Percentiles rank a stretch among this genome's conserved stretches.
Conservation (phyloP, 176 grass and related monocot genomes). For the Carex littledalei region DNA sequence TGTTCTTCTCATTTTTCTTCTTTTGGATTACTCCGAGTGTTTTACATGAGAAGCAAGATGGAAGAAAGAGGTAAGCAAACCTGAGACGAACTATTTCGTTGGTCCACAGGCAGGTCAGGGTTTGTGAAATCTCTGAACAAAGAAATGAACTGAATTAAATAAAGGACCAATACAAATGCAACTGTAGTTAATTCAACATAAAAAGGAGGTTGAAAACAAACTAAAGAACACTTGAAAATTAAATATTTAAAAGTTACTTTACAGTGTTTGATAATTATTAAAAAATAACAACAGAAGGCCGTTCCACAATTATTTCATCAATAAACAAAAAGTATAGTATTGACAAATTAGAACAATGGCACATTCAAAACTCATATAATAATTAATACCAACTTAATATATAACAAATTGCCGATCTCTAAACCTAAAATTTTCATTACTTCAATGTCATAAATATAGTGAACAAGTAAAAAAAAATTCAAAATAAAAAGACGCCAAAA, state of each 20-base stretch:
- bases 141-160: conserved; percentile 5
- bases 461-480: background rate
- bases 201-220: background rate
- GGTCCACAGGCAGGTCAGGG: conserved; percentile 83
- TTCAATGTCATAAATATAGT: background rate
- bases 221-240: background rate
- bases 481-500: background rate
- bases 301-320: background rate
- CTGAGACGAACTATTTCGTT: conserved; percentile 63
- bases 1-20: background rate
- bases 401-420: background rate
- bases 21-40: background rate
- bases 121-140: conserved; percentile 91
- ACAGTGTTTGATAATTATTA: background rate
- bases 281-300: background rate
- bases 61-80: conserved; percentile 26
- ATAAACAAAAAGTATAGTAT: background rate
- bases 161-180: background rate
- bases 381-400: background rate
- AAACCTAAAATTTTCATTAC: background rate
- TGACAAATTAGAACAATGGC: background rate
- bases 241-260: background rate
- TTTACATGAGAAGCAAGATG: background rate
- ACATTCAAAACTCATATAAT: background rate
- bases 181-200: background rate